Conservation (phyloP, 2,329 filamentous ascomycete species). For the Sordariomycetes sp. region DNA sequence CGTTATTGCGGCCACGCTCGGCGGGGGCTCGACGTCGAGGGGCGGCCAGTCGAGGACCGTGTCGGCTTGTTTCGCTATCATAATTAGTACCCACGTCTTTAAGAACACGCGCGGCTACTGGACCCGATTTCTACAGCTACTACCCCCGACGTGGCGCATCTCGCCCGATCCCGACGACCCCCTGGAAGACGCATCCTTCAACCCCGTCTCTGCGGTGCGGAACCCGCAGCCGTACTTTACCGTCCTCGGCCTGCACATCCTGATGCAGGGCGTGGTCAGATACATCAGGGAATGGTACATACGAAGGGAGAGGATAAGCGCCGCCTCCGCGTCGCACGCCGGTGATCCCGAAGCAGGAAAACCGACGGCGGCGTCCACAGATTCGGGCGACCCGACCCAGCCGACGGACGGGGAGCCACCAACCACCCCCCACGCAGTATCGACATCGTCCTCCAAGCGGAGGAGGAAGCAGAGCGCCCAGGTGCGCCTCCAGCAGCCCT, state of each 20-base stretch:
- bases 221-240: slow-evolving; percentile 19
- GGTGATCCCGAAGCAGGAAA: slow-evolving; percentile 54
- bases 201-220: slow-evolving; percentile 8
- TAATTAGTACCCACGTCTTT: slow-evolving; percentile 40
- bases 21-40: slow-evolving; percentile 41
- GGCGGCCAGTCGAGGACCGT: slow-evolving; percentile 20
- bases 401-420: slow-evolving; percentile 8
- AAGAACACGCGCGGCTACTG: slow-evolving; percentile 35
- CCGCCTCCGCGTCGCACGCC: slow-evolving; percentile 31
- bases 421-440: slow-evolving; percentile 20
- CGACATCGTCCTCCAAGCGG: slow-evolving; percentile 53
- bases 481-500: slow-evolving; percentile 77
- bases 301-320: slow-evolving; percentile 35
- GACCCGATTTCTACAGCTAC: slow-evolving; percentile 28
- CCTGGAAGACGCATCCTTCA: slow-evolving; percentile 23
- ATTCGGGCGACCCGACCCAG: slow-evolving; percentile 9
- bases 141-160: slow-evolving; percentile 32
- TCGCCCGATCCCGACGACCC: slow-evolving; percentile 30
- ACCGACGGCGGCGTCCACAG: slow-evolving; percentile 15
- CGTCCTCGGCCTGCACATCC: slow-evolving; percentile 59
- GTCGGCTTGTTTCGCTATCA: slow-evolving; percentile 56
- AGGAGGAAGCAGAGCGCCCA: slow-evolving; percentile 84
- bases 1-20: slow-evolving; percentile 82
- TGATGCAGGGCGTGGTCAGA: slow-evolving; percentile 59
- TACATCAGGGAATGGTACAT: slow-evolving; percentile 59